These are phyloP conservation scores for Ustilago curta DNA, from an alignment of 1,284 basidiomycete species.

Conservation along the genomic window DNA sequence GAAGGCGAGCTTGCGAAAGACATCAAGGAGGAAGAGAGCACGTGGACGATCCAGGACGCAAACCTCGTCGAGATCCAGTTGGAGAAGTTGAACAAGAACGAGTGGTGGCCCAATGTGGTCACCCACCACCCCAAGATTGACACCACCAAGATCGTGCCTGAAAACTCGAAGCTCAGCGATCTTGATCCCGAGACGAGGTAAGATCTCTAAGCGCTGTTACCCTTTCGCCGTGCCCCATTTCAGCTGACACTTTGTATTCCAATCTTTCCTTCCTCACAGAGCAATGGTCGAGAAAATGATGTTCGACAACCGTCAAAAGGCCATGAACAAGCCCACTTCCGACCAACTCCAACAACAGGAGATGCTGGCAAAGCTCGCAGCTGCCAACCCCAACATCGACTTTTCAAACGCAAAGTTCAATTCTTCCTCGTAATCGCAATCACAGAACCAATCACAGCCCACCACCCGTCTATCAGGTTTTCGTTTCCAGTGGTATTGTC, in stretches of 20 bases:
- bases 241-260: no score
- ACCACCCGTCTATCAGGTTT: background rate
- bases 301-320: slow-evolving; percentile 99
- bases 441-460: background rate
- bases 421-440: slow-evolving; percentile 23
- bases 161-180: slow-evolving; percentile 95
- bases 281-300: slow-evolving; percentile 99
- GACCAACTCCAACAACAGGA: slow-evolving; percentile 65
- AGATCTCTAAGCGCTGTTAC: background rate
- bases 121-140: slow-evolving; percentile 96
- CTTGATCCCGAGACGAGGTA: slow-evolving; percentile 85
- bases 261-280: slow-evolving; percentile 66
- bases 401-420: slow-evolving; percentile 54
- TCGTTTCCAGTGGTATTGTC: background rate
- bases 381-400: slow-evolving; percentile 51
- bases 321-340: slow-evolving; percentile 84
- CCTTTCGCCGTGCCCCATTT: no score
- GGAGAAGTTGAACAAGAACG: slow-evolving; percentile 85
- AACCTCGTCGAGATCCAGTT: slow-evolving; percentile 80
- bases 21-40: slow-evolving; percentile 94
- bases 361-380: slow-evolving; percentile 50
- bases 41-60: slow-evolving; percentile 93
- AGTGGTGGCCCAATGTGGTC: slow-evolving; percentile 98
- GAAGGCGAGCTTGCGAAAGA: slow-evolving; percentile 90
- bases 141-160: slow-evolving; percentile 93